Evolutionary conservation across 73 alveolate species (phyloP).

Genomic region (Durusdinium trenchii): DNA sequence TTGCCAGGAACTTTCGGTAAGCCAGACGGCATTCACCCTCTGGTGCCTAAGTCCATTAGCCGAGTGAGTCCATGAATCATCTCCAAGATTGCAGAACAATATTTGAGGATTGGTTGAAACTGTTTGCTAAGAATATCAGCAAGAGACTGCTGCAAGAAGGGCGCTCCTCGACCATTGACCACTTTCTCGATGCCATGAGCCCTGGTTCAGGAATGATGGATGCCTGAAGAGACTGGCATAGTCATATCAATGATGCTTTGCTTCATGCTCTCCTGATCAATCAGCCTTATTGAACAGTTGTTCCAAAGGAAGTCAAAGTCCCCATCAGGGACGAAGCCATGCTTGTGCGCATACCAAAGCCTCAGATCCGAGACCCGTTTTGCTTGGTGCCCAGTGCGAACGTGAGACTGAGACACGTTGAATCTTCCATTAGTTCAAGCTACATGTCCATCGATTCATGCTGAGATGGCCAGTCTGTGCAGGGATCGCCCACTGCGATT

Average conservation of each 20-base stretch:
- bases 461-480: constrained; percentile 92
- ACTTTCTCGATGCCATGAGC: constrained; percentile 58
- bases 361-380: neutral
- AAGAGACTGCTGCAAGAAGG: neutral
- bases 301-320: constrained; percentile 90
- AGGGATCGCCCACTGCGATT: constrained; percentile 83
- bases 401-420: neutral
- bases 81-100: no score
- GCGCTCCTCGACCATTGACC: constrained; percentile 16
- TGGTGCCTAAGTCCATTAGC: neutral
- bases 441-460: constrained; percentile 87
- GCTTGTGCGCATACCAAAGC: constrained; percentile 95
- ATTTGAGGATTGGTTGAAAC: no score
- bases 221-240: neutral
- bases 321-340: constrained; percentile 75
- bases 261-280: neutral
- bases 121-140: no score
- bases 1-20: constrained; percentile 85
- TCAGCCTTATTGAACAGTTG: constrained; percentile 78
- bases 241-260: neutral
- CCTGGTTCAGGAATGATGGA: constrained; percentile 58
- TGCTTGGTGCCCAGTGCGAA: neutral
- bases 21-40: constrained; percentile 42
- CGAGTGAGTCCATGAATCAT: no score
- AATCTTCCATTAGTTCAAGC: neutral